Base-by-base conservation (phyloP, 2,329 filamentous ascomycete species). In the Leptodontidium sp. region DNA sequence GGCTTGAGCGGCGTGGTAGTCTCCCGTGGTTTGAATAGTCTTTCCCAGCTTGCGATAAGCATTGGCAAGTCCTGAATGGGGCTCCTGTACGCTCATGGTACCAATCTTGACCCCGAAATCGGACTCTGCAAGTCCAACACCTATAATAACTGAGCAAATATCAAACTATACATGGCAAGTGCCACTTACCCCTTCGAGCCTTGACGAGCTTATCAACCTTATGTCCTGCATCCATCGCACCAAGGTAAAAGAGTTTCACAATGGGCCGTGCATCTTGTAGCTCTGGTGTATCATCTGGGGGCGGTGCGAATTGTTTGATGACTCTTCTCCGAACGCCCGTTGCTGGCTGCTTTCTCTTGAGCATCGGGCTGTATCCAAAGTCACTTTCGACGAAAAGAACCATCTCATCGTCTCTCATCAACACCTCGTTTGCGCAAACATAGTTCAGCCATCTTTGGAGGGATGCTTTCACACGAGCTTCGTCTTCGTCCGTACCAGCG, bases 331-430 rank as follows among this genome's bases (percentile, higher is more conserved):
- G 90, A 75, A 99, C 93, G 53, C 96, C 96, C 1, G 96, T 99
- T 9, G 96, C 96, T 26, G 96, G 96, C 80, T 99, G 96, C 84
- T 97, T 97, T 86, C 94, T 93, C 80, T 95, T 91, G 58, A 98
- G 91, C 77, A 98, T 92, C 1, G 96, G 96, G 77, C 94, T 98
- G 81, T 99, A 99, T 50, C 96, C 96, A 80, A 98, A 98, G 80
- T 99, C 96, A 78, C 93, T 97, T 82, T 99, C 96, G n/a, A 99
- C 94, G 76, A 99, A 99, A 69, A 98, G 90, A 5, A 98, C 89
- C 89, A 98, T 95, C 82, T 99, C 96, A 71, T 98, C 95, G 78
- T 99, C 96, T 71, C 92, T 89, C 85, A 97, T 97, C 8, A 99
- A 87, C 0, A 97, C 90, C 45, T 98, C 94, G 75, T 96, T 98